Percentiles rank a stretch among this genome's conserved stretches.
These are phyloP conservation scores for Brassica balearica DNA, from an alignment of 441 rosid species.

Conservation along the genomic window DNA sequence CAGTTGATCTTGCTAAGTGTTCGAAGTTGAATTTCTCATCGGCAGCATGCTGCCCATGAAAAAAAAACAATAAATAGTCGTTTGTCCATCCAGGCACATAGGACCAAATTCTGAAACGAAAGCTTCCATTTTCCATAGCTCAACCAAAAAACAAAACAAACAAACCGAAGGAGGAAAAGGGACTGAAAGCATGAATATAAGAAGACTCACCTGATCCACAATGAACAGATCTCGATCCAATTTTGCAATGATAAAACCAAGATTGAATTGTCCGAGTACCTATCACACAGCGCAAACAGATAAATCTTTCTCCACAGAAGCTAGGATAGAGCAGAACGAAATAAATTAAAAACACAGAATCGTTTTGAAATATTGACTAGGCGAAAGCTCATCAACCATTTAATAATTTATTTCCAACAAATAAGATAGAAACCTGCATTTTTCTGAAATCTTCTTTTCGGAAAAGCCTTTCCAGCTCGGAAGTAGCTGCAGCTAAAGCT, in stretches of 20 bases:
- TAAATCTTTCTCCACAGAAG: slow-evolving; percentile 20
- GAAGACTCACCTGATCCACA: slow-evolving; percentile 87
- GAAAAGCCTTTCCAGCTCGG: slow-evolving; percentile 90
- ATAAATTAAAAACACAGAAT: too few species aligned
- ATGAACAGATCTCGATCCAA: slow-evolving; percentile 90
- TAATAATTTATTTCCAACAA: background rate
- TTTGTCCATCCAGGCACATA: background rate
- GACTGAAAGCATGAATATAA: slow-evolving; percentile 20
- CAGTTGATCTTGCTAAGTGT: slow-evolving; percentile 79
- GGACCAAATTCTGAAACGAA: too few species aligned
- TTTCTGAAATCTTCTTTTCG: slow-evolving; percentile 81
- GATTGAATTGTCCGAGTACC: slow-evolving; percentile 99
- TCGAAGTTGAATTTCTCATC: slow-evolving; percentile 99
- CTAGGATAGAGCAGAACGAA: slow-evolving; percentile 13
- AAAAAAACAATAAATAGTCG: slow-evolving; percentile 31
- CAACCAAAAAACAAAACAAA: slow-evolving; percentile 8
- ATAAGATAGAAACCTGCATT: slow-evolving; percentile 75
- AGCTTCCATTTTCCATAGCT: background rate
- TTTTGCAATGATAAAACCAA: slow-evolving; percentile 95
- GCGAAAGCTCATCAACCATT: too few species aligned
- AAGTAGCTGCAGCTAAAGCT: slow-evolving; percentile 87
- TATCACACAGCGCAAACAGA: slow-evolving; percentile 36
- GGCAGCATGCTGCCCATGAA: slow-evolving; percentile 85
- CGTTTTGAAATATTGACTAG: too few species aligned
- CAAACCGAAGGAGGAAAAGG: background rate